Conservation (phyloP, 1,139 yeast genomes). For the Oligophagozyma castellii region DNA sequence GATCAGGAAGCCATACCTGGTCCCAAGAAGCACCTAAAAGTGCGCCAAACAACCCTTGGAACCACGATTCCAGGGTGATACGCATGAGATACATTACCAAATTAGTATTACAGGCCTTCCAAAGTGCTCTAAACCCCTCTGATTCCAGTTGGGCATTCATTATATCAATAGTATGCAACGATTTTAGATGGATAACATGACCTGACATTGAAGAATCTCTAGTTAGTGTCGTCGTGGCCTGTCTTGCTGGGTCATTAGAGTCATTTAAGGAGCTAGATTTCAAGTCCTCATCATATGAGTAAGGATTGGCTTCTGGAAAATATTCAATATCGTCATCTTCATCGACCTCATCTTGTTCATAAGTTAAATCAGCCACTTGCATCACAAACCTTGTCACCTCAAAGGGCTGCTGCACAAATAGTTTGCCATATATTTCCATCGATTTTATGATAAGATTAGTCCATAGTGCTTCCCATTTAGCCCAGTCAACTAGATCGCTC, state of each 20-base stretch:
- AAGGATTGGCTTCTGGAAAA: slow-evolving; percentile 29
- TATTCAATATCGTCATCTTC: slow-evolving; percentile 40
- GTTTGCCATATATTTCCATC: slow-evolving; percentile 51
- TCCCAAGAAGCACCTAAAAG: slow-evolving; percentile 50
- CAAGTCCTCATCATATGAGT: too few relatives aligned
- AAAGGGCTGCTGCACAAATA: slow-evolving; percentile 72
- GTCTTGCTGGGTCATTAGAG: not conserved
- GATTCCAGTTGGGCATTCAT: slow-evolving; percentile 52
- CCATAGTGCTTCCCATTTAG: slow-evolving; percentile 41
- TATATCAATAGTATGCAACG: slow-evolving; percentile 59
- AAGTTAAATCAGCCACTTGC: slow-evolving; percentile 56
- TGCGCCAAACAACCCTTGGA: slow-evolving; percentile 76
- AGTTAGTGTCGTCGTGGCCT: slow-evolving; percentile 1
- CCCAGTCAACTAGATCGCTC: slow-evolving; percentile 48
- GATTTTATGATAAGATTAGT: slow-evolving; percentile 46
- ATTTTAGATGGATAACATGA: slow-evolving; percentile 38
- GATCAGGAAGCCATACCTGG: too few relatives aligned
- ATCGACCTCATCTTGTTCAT: slow-evolving; percentile 3
- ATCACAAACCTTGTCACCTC: slow-evolving; percentile 68
- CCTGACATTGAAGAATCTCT: slow-evolving; percentile 3
- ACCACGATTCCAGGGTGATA: slow-evolving; percentile 80
- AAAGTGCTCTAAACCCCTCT: slow-evolving; percentile 76
- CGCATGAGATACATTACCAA: slow-evolving; percentile 66
- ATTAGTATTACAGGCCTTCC: slow-evolving; percentile 79
- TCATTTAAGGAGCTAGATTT: slow-evolving; percentile 1